These are phyloP conservation scores for Leptographium galeiforme DNA, from an alignment of 2,329 filamentous ascomycete genomes.

Conservation along the genomic window DNA sequence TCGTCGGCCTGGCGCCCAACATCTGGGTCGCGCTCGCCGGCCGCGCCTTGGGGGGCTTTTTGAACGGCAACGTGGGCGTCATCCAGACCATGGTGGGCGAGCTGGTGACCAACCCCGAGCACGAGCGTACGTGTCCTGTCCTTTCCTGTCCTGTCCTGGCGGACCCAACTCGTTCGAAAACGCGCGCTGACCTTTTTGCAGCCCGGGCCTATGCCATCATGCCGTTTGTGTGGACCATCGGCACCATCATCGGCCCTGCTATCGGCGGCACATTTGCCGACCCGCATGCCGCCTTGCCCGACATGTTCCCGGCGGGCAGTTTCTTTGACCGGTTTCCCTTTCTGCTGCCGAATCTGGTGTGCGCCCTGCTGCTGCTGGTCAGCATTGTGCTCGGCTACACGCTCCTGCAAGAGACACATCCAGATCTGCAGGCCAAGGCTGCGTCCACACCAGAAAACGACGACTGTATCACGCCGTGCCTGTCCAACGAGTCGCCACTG, in stretches of 20 bases:
- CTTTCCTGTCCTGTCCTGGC: background rate
- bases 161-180: background rate
- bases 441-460: background rate
- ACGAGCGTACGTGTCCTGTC: constrained; percentile 56
- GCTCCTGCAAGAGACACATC: constrained; percentile 78
- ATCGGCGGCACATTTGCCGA: constrained; percentile 80
- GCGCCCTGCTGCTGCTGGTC: constrained; percentile 58
- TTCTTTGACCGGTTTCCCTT: constrained; percentile 74
- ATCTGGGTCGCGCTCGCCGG: constrained; percentile 74
- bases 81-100: constrained; percentile 91
- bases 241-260: constrained; percentile 76
- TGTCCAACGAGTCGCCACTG: constrained; percentile 63
- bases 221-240: constrained; percentile 88
- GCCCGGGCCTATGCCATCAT: constrained; percentile 80
- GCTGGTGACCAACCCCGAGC: constrained; percentile 67
- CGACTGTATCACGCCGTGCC: constrained; percentile 33
- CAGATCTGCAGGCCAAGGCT: constrained; percentile 49
- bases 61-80: constrained; percentile 86
- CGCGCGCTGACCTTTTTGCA: constrained; percentile 20
- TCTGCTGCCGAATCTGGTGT: constrained; percentile 78
- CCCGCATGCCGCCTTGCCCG: constrained; percentile 61
- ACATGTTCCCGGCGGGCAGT: constrained; percentile 50
- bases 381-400: constrained; percentile 74
- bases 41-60: constrained; percentile 61
- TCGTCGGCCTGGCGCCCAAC: constrained; percentile 71